phyloP scores from a whole-genome alignment of 1,284 basidiomycete genomes.

The Sporisorium scitamineum region DNA sequence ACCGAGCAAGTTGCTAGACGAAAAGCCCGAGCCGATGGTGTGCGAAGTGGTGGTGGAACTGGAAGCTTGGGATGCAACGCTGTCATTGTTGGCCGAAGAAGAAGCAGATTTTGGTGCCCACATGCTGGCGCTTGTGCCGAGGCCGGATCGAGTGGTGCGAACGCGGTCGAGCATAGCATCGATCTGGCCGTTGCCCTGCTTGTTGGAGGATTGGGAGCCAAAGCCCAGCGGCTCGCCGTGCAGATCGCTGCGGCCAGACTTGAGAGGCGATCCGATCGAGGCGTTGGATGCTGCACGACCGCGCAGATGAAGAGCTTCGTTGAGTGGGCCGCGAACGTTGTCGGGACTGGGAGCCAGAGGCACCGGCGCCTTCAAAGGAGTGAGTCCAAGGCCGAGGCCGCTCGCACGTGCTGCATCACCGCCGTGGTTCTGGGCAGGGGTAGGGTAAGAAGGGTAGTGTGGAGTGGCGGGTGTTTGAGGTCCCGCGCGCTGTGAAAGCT shows the following conservation, averaged over 20 bases:
- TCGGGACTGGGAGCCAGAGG: slow-evolving; percentile 42
- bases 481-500: slow-evolving; percentile 48
- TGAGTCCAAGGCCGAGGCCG: slow-evolving; percentile 48
- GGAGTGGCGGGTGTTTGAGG: slow-evolving; percentile 51
- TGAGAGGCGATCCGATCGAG: slow-evolving; percentile 39
- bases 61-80: slow-evolving; percentile 4
- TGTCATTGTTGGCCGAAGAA: background rate
- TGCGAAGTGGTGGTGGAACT: slow-evolving; percentile 15
- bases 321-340: slow-evolving; percentile 24
- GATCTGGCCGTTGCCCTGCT: slow-evolving; percentile 25
- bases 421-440: slow-evolving; percentile 19
- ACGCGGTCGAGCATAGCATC: slow-evolving; percentile 52
- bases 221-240: slow-evolving; percentile 29
- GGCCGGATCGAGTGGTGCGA: slow-evolving; percentile 34
- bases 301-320: slow-evolving; percentile 36
- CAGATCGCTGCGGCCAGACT: slow-evolving; percentile 18
- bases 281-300: slow-evolving; percentile 28
- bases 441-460: slow-evolving; percentile 31
- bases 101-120: slow-evolving; percentile 48
- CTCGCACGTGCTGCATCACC: slow-evolving; percentile 38
- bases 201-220: slow-evolving; percentile 17
- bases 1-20: slow-evolving; percentile 31
- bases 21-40: slow-evolving; percentile 28
- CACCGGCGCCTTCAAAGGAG: slow-evolving; percentile 36
- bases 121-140: slow-evolving; percentile 46